Conservation (phyloP, 306 rosid genomes). For the Vigna mungo region DNA sequence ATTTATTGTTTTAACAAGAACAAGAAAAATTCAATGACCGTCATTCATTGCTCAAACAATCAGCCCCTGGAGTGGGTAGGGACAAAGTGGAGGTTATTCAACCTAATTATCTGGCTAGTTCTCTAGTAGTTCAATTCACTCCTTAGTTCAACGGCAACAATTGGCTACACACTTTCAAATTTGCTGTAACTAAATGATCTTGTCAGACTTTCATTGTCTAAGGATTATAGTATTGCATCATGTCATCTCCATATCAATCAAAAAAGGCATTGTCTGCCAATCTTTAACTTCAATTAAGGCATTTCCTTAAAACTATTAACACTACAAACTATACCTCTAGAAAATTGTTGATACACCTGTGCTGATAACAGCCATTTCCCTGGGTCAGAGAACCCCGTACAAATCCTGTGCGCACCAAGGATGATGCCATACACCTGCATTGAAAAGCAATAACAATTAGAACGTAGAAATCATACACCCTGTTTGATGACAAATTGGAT, state of each 20-base stretch:
- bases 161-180: background rate
- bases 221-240: constrained; percentile 13
- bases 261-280: background rate
- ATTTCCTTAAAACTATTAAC: background rate
- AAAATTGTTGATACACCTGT: constrained; percentile 79
- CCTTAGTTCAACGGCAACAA: constrained; percentile 11
- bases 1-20: background rate
- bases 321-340: constrained; percentile 69
- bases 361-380: constrained; percentile 99
- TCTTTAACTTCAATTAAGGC: background rate
- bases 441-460: constrained; percentile 43
- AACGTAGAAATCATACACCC: constrained; percentile 36
- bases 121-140: constrained; percentile 1
- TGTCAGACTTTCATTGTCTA: constrained; percentile 4
- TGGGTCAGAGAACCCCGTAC: constrained; percentile 93
- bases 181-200: background rate
- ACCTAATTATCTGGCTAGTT: background rate
- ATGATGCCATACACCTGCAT: constrained; percentile 94
- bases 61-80: background rate
- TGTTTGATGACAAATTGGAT: constrained; percentile 9
- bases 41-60: background rate
- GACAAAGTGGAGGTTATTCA: background rate
- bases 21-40: constrained; percentile 4
- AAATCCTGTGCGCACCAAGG: constrained; percentile 93
- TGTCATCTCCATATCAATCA: constrained; percentile 9